Evolutionary conservation across 106 monocot species (phyloP), one percentile per base, ranked within the genome.

Genomic region (Dendrobium huoshanense): DNA sequence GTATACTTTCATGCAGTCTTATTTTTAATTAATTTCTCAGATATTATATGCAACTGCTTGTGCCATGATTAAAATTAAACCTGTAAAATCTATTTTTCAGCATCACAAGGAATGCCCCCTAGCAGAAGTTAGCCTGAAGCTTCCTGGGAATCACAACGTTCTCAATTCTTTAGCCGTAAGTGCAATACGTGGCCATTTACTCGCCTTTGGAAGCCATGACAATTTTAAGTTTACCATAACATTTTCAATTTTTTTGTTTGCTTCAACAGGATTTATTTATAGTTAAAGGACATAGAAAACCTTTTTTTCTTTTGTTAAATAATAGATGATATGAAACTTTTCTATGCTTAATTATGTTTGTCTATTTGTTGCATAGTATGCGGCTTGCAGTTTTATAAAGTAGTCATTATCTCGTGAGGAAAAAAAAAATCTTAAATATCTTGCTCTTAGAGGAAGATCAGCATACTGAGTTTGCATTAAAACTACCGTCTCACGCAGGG

Each of bases 101-200:
- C 72, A 77, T 82, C 72, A 88, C 77, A 80, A 72, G 51, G 82
- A 58, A 37, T 31, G 49, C 41, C 77, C 58, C 18, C 47, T 88
- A 56, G 47, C 85, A 68, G 48, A 77, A 40, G 80, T 88, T 48
- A 82, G 77, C 77, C 22, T 88, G 29, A 40, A 10, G 15, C 80
- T 88, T 43, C 80, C 88, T 42, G 88, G 88, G 77, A 59, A 79
- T 82, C 85, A 88, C 80, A 88, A 88, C 80, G 85, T 88, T 82
- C 80, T 84, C 37, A 88, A 88, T 77, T 88, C 85, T 18, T 74
- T 88, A 51, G 88, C 88, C 72, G 88, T 88, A 64, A 72, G 79
- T 72, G 56, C 33, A 77, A 29, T 20, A 18, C 68, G 17, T 76
- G 33, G 16, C 13, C 37, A 33, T 22, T 42, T 54, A 4, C 42